These are phyloP conservation scores for Closterium sp. DNA, from an alignment of 139 green algal species.

Conservation along the genomic window DNA sequence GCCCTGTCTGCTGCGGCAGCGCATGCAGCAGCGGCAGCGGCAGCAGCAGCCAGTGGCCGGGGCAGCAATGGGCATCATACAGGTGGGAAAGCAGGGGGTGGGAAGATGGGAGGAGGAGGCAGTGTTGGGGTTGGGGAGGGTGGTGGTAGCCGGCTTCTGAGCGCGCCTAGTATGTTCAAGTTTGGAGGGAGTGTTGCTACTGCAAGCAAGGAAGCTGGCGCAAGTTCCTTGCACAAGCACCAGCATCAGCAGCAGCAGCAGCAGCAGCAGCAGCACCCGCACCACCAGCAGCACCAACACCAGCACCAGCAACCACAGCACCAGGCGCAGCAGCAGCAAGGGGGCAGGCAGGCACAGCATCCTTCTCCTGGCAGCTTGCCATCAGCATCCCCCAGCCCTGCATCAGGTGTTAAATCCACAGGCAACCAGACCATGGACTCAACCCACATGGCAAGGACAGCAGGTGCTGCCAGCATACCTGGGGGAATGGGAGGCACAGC, in stretches of 20 bases:
- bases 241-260: not conserved
- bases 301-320: not conserved
- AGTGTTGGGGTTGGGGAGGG: too few species aligned
- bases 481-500: not conserved
- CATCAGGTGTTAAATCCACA: not conserved
- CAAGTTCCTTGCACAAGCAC: not conserved
- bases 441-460: not conserved
- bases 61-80: not conserved
- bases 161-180: not conserved
- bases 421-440: not conserved
- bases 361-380: not conserved
- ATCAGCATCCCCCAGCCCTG: not conserved
- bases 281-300: not conserved
- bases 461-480: not conserved
- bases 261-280: too few species aligned
- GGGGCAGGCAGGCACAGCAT: not conserved
- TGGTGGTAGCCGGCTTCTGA: not conserved
- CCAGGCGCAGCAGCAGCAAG: constrained; percentile 7
- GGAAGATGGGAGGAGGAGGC: not conserved
- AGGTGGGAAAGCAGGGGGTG: not conserved
- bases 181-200: not conserved
- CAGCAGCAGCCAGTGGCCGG: not conserved
- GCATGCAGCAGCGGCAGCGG: not conserved
- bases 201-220: not conserved
- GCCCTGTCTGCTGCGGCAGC: not conserved